Conservation (phyloP, 257 asterid species). For the Mitragyna speciosa region DNA sequence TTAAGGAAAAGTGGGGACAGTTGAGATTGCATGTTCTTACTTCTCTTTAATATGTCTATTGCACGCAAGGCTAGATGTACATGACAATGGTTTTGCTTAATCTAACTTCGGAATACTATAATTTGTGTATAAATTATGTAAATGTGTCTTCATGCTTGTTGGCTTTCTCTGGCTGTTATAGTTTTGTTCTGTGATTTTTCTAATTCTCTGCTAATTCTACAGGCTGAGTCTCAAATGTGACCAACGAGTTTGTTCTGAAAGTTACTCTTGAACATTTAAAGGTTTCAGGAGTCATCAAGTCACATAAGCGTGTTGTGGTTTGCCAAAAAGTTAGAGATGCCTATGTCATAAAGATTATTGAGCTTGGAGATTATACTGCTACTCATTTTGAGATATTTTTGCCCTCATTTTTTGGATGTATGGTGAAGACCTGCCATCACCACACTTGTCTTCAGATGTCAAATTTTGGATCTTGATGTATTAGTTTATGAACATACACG, state of each 20-base stretch:
- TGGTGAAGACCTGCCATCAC: not conserved
- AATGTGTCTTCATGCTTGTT: no score
- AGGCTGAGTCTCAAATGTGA: constrained; percentile 72
- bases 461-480: constrained; percentile 4
- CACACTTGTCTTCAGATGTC: not conserved
- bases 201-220: constrained; percentile 22
- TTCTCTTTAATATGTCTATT: no score
- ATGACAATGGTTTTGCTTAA: no score
- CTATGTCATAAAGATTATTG: constrained; percentile 80
- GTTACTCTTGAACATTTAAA: constrained; percentile 83
- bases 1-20: no score
- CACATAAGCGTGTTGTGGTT: constrained; percentile 77
- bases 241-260: constrained; percentile 68
- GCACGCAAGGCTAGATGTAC: no score
- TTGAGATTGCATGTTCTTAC: no score
- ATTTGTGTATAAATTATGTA: no score
- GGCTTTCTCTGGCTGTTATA: no score
- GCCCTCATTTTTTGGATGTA: no score
- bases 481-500: not conserved
- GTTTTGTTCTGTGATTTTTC: no score
- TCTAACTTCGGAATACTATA: no score
- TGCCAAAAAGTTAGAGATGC: constrained; percentile 94
- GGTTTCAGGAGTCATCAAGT: constrained; percentile 60
- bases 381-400: no score
- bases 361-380: constrained; percentile 83